A percentile compares a stretch with the other conserved stretches of the same genome.
Conservation (phyloP, 139 green algal genomes). For the Picochlorum costavermella region DNA sequence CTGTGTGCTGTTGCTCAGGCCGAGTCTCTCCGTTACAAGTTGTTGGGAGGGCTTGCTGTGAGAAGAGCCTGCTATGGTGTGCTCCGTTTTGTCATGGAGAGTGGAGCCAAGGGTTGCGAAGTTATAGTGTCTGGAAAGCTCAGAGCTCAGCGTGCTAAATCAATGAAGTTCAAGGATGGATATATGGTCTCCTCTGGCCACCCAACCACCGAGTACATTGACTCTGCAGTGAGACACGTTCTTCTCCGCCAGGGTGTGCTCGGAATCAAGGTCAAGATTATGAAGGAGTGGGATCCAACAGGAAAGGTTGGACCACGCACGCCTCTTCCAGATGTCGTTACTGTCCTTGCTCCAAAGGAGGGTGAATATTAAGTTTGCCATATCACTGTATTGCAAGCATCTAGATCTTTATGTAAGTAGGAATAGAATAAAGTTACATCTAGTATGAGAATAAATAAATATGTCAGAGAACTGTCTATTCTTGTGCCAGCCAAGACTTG, state of each 20-base stretch:
- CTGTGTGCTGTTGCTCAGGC: slow-evolving; percentile 97
- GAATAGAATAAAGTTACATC: not conserved
- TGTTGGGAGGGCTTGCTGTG: slow-evolving; percentile 95
- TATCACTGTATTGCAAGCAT: no score
- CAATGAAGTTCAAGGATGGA: slow-evolving; percentile 99
- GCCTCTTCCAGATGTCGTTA: slow-evolving; percentile 93
- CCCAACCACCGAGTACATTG: slow-evolving; percentile 87
- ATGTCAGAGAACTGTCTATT: not conserved
- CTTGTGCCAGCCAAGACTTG: slow-evolving; percentile 56
- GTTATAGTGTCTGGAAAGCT: slow-evolving; percentile 99
- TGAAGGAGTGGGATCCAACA: slow-evolving; percentile 95
- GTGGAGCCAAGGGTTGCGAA: slow-evolving; percentile 97
- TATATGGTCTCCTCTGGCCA: slow-evolving; percentile 92
- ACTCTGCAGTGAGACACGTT: slow-evolving; percentile 90
- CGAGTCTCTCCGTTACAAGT: slow-evolving; percentile 99
- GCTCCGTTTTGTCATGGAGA: slow-evolving; percentile 99
- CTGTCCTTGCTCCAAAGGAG: slow-evolving; percentile 84
- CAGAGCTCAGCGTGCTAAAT: slow-evolving; percentile 92
- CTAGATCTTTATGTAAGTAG: no score
- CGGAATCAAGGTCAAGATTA: slow-evolving; percentile 96
- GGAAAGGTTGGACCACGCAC: slow-evolving; percentile 86
- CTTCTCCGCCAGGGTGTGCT: slow-evolving; percentile 95
- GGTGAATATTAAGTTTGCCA: slow-evolving; percentile 32
- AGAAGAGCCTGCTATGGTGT: slow-evolving; percentile 98
- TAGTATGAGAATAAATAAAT: not conserved